Evolutionary conservation across 495 filamentous ascomycete species (phyloP), one percentile per base, ranked within the genome.

Genomic region (Penicillium parvum): DNA sequence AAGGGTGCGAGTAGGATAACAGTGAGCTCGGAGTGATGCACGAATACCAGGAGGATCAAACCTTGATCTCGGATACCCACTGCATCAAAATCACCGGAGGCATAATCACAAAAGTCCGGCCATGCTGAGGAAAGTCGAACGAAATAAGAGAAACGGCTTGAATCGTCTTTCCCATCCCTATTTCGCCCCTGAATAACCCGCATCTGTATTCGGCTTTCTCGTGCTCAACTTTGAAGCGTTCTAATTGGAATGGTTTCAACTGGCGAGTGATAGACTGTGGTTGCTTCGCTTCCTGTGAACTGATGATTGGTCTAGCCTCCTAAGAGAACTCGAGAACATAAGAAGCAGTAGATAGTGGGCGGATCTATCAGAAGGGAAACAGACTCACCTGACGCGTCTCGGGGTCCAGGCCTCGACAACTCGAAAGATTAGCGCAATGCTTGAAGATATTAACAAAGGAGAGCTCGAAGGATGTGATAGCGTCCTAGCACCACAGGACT

Each of bases 91-190:
- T 92, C 40, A 98, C 92, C 3, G 92, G 94, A 10, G 92, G 92
- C 1, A 95, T 88, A 30, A 96, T 75, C 5, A 98, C 92, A 5
- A 98, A 68, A 3, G 90, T 87, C 4, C 92, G 88, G 22, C 80
- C 61, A 37, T 81, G 79, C 23, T 84, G 85, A 12, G 90, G 90
- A 51, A 85, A 95, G 58, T 98, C 90, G 5, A 89, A 95, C 90
- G 96, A 97, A 58, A 98, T 87, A 10, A 97, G 74, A 7, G 90
- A 94, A 6, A 98, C 90, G 2, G 92, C 90, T 60, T 98, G 92
- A 27, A 98, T 96, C 0, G 92, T 98, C 72, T 98, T 98, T 20
- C 92, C 92, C 77, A 97, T 92, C 14, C 90, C 90, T 89, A 96
- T 96, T 60, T 95, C 89, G 54, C 96, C 92, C 32, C 91, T 92